A percentile compares a stretch with the other conserved stretches of the same genome.
Conservation (phyloP, 2,329 filamentous ascomycete species). For the Huntiella decipiens region DNA sequence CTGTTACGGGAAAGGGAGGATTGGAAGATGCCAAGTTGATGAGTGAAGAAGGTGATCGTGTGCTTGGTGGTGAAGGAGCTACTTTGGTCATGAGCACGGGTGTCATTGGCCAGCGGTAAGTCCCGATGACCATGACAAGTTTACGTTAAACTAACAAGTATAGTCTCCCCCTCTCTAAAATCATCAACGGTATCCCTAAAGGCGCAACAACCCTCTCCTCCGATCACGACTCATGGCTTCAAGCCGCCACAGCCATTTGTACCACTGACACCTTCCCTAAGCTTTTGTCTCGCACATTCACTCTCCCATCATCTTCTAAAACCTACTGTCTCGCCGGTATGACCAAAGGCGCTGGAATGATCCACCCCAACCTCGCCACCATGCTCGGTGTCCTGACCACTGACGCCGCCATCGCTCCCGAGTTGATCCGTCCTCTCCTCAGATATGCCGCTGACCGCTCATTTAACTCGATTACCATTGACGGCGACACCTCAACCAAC, state of each 20-base stretch:
- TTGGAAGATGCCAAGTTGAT: conserved; percentile 75
- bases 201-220: conserved; percentile 53
- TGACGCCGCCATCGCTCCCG: conserved; percentile 59
- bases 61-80: conserved; percentile 27
- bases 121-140: background rate
- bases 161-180: conserved; percentile 78
- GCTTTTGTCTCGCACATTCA: conserved; percentile 69
- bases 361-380: conserved; percentile 97
- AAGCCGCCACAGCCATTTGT: conserved; percentile 77
- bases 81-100: conserved; percentile 98
- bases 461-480: conserved; percentile 93
- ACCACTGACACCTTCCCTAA: conserved; percentile 98
- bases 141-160: background rate
- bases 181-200: conserved; percentile 60
- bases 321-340: conserved; percentile 81
- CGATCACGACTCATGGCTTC: conserved; percentile 72
- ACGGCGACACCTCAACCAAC: conserved; percentile 94
- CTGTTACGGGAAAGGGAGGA: conserved; percentile 80
- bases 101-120: conserved; percentile 78
- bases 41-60: conserved; percentile 58
- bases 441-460: conserved; percentile 58
- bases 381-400: conserved; percentile 82
- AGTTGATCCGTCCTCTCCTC: conserved; percentile 50
- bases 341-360: conserved; percentile 98
- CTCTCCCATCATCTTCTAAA: conserved; percentile 50